Evolutionary conservation across 2,329 filamentous ascomycete genomes (phyloP), one percentile per base, ranked within the genome.

Genomic region (Coniochaeta hoffmannii): DNA sequence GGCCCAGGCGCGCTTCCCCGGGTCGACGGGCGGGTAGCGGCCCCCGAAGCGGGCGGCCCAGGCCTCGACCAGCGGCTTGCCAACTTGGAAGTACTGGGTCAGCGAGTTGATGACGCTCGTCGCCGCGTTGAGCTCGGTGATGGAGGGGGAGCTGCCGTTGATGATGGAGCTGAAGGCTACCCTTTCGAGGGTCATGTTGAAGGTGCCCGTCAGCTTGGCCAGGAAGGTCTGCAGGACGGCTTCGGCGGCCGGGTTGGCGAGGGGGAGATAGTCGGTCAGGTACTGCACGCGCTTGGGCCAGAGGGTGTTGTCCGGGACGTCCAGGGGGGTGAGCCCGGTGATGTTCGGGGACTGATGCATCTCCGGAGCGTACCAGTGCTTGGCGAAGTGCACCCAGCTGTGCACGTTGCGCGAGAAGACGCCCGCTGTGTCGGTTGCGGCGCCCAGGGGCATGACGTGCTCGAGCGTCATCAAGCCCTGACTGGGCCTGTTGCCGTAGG

Each of bases 221-320:
- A 74, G 67, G 58, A 73, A 73, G 0, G 56, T 56, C 57, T 72
- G 67, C 0, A 74, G 63, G 9, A 73, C 65, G 1, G 64, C 62
- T 35, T 73, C 69, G 0, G 71, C 70, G 1, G 70, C 69, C 0
- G 71, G 68, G 55, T 73, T 74, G 56, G 63, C 68, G 2, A 74
- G 62, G 0, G 72, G 72, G 0, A 74, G 63, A 53, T 73, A 73
- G 50, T 75, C 73, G 3, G 62, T 64, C 2, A 70, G 69, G 55
- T 74, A 74, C 1, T 73, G 56, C 24, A 74, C 65, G 1, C 68
- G 66, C 56, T 71, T 72, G 6, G 71, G 71, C 51, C 69, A 73
- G 0, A 56, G 61, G 6, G 63, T 57, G 11, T 62, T 68, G 55
- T 71, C 68, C 7, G 70, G 67, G 1, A 69, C 66, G 5, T 60